Base-by-base conservation (phyloP, 148 eudicot genomes). In the Rhododendron molle region DNA sequence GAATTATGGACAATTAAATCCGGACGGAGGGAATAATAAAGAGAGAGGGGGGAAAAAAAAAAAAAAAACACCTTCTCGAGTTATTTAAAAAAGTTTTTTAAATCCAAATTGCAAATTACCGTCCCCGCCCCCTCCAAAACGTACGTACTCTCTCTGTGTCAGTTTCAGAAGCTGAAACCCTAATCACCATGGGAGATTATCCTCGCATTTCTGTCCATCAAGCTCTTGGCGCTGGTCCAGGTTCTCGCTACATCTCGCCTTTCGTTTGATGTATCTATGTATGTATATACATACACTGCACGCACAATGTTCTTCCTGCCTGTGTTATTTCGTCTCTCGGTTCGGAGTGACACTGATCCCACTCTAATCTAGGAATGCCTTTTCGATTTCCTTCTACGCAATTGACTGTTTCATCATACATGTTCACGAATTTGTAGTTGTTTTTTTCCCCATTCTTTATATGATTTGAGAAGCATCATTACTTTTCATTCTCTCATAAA, bases 221-320 rank as follows among this genome's bases (percentile, higher is more conserved):
- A 85, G 85, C 92, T 88, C 98, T 95, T 43, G 98, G 99, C 83
- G 93, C 88, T 82, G 96, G 95, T 50, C 74, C 95, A 60, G 95
- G 99, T 96, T 78, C 86, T 80, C 86, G 87, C 82, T 10, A 12
- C 47, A 69, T 58, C 60, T 54, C 20, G 20, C 15, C 21, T 54
- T 54, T 54, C 60, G 21, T 54, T 16, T 15, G 60, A 46, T 20
- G 1, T 26, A 38, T 11, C 16, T 21, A 36, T 34, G 54, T 21
- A 36, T 34, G 54, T 34, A 78, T 78, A 14, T 60, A 11, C 47
- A 49, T 54, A 20, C 28, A 54, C 20, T 11, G 16, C 67, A 54
- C 83, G 43, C 32, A 7, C 71, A 23, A 62, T 7, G 71, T 62
- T 62, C 71, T 69, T 69, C 74, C 34, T 69, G 74, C 36, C 9